Conservation (phyloP, 805 yeast genomes). For the Candida vartiovaarae region DNA sequence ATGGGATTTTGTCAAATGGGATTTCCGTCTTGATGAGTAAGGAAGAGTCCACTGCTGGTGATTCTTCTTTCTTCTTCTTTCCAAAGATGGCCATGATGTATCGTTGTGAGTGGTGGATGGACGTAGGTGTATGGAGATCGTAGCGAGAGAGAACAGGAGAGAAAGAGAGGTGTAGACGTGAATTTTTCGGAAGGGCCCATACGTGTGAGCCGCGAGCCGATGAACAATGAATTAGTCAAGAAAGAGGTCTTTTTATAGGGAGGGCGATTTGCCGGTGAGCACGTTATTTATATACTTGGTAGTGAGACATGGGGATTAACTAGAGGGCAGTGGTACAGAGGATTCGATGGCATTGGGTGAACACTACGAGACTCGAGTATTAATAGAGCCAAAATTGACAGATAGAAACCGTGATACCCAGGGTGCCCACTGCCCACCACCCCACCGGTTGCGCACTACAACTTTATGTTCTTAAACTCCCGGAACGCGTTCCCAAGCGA, state of each 20-base stretch:
- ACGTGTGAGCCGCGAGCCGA: neutral
- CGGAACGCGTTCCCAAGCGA: too few relatives aligned
- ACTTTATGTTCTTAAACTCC: too few relatives aligned
- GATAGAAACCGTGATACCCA: too few relatives aligned
- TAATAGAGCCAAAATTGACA: too few relatives aligned
- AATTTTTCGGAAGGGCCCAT: neutral
- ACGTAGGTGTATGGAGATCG: neutral
- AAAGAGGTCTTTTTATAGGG: too few relatives aligned
- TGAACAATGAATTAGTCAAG: neutral
- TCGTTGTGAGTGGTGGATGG: neutral
- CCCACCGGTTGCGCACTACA: too few relatives aligned
- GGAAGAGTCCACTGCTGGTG: constrained; percentile 21
- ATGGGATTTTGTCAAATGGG: constrained; percentile 56
- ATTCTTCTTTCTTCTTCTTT: constrained; percentile 19
- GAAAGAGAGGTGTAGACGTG: neutral
- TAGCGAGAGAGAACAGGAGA: neutral
- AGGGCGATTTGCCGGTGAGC: too few relatives aligned
- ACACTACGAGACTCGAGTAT: too few relatives aligned
- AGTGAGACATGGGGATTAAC: too few relatives aligned
- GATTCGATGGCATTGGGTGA: neutral
- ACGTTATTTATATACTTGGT: too few relatives aligned
- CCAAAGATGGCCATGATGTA: constrained; percentile 21
- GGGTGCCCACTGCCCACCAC: too few relatives aligned
- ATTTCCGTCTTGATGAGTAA: constrained; percentile 23
- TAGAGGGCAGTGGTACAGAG: neutral